Evolutionary conservation across 2,329 filamentous ascomycete genomes (phyloP).

Genomic region (Fusarium graminum): DNA sequence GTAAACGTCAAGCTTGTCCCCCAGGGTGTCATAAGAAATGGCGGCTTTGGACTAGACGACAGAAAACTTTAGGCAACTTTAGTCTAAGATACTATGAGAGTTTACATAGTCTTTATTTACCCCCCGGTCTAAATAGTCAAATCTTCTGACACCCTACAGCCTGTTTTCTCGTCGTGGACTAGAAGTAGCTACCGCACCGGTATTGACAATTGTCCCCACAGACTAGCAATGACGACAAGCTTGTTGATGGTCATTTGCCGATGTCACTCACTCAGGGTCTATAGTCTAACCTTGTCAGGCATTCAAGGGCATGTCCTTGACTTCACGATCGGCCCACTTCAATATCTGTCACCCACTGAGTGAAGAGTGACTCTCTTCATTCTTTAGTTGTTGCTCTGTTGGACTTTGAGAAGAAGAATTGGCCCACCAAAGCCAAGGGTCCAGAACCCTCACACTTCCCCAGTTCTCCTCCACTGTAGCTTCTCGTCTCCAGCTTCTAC

Average conservation of each 20-base stretch:
- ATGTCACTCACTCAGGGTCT: conserved; percentile 15
- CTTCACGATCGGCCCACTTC: conserved; percentile 26
- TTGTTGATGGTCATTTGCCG: conserved; percentile 5
- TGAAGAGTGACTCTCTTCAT: conserved; percentile 1
- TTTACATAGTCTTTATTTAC: too few relatives aligned
- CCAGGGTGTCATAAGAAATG: too few relatives aligned
- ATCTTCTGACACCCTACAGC: too few relatives aligned
- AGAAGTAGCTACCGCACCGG: conserved; percentile 1
- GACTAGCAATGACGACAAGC: conserved; percentile 32
- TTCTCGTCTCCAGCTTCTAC: conserved; percentile 10
- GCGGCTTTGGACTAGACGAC: too few relatives aligned
- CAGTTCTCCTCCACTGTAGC: conserved; percentile 11
- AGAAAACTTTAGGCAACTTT: too few relatives aligned
- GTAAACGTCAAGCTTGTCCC: conserved; percentile 25
- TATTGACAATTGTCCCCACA: conserved; percentile 2
- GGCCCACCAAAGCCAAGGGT: conserved; percentile 35
- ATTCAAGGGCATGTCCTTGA: conserved; percentile 23
- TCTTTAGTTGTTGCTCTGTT: conserved; percentile 11
- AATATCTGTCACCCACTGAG: neutral
- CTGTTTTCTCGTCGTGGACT: conserved; percentile 15
- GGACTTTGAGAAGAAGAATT: conserved; percentile 9
- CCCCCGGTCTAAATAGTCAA: too few relatives aligned
- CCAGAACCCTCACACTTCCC: conserved; percentile 31
- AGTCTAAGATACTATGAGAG: too few relatives aligned
- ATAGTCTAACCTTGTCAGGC: conserved; percentile 13